Percentiles rank a stretch among this genome's conserved stretches.
Conservation (phyloP, 2,329 filamentous ascomycete genomes). For the Xylaria hypoxylon region DNA sequence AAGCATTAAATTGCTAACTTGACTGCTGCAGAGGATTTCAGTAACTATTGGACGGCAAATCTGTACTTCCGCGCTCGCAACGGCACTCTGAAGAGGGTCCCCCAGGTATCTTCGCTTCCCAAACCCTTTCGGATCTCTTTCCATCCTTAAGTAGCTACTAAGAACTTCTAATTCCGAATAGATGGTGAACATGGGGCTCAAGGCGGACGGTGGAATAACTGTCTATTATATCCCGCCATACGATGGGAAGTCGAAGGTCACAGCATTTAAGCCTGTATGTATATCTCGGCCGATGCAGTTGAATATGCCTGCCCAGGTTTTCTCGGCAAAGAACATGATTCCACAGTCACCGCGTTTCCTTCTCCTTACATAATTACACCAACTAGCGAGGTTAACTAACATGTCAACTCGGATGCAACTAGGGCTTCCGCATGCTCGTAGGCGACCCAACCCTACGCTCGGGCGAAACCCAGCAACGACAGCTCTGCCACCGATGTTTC, state of each 20-base stretch:
- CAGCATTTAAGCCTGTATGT: conserved; percentile 47
- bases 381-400: background rate
- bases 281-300: background rate
- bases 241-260: conserved; percentile 44
- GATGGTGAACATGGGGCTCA: conserved; percentile 47
- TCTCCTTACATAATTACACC: background rate
- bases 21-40: conserved; percentile 48
- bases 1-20: conserved; percentile 29
- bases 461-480: conserved; percentile 40
- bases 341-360: background rate
- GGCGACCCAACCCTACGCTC: conserved; percentile 45
- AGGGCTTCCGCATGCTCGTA: conserved; percentile 51
- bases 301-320: background rate
- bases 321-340: background rate
- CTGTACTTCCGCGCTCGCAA: conserved; percentile 49
- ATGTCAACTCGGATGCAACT: background rate
- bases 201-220: conserved; percentile 47
- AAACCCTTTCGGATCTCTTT: background rate
- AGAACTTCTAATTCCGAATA: conserved; percentile 8
- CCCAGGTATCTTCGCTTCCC: conserved; percentile 26
- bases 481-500: conserved; percentile 48
- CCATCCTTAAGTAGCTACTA: background rate
- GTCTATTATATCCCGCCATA: conserved; percentile 50
- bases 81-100: conserved; percentile 48
- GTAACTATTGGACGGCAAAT: conserved; percentile 52